A percentile compares a stretch with the other conserved stretches of the same genome.
Conservation (phyloP, 179 eudicot species). For the Nepenthes alata region DNA sequence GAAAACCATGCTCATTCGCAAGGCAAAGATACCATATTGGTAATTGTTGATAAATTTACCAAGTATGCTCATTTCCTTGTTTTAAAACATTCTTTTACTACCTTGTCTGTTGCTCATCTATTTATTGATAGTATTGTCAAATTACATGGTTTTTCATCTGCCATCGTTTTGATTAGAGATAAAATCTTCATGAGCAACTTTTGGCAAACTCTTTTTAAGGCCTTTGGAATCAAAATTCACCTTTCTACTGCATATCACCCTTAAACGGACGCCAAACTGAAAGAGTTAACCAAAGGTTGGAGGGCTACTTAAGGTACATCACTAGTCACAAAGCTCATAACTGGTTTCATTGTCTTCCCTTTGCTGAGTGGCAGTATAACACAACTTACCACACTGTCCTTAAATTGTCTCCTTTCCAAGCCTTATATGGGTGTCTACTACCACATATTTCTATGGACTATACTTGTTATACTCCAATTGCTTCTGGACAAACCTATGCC, state of each 20-base stretch:
- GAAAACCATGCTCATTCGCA: no score
- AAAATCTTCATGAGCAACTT: background rate
- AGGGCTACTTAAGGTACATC: background rate
- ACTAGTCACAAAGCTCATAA: background rate
- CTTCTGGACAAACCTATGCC: no score
- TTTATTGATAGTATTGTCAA: no score
- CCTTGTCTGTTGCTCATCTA: no score
- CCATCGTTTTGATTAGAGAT: no score
- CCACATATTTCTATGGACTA: no score
- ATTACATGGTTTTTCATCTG: no score
- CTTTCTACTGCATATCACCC: background rate
- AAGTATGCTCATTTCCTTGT: no score
- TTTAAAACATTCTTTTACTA: no score
- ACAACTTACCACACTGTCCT: background rate
- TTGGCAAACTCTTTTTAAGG: background rate
- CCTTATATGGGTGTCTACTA: background rate
- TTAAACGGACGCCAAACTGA: background rate
- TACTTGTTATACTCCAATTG: no score
- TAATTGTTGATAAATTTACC: no score
- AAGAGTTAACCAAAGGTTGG: background rate
- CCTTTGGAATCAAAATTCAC: background rate
- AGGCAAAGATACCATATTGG: no score
- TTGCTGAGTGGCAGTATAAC: background rate
- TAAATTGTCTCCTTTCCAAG: background rate
- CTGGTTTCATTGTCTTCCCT: background rate